Percentiles rank a stretch among this genome's conserved stretches.
phyloP scores from a whole-genome alignment of 257 asterid genomes.

The Craterostigma plantagineum region DNA sequence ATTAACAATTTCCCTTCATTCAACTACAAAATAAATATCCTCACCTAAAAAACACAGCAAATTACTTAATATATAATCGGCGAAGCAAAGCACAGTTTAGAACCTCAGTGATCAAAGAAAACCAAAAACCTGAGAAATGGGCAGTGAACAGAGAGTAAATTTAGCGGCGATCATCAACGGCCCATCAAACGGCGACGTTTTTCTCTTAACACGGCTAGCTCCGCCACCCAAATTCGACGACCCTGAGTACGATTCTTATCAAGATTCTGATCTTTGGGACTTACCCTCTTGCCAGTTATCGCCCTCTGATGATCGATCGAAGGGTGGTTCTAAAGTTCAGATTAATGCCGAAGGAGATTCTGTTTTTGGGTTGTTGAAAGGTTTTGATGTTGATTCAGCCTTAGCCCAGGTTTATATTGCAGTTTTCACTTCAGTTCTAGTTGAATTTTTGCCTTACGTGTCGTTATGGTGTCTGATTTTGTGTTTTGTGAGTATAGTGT shows the following conservation, averaged over 20 bases:
- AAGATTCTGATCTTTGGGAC: slow-evolving; percentile 84
- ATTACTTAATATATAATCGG: too few species aligned
- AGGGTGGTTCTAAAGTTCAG: slow-evolving; percentile 5
- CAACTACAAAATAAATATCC: too few species aligned
- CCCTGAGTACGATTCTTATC: slow-evolving; percentile 56
- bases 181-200: slow-evolving; percentile 27
- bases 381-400: slow-evolving; percentile 48
- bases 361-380: slow-evolving; percentile 15
- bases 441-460: too few species aligned
- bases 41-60: too few species aligned
- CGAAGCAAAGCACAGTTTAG: slow-evolving; percentile 8
- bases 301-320: slow-evolving; percentile 9
- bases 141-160: slow-evolving; percentile 15
- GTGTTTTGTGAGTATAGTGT: too few species aligned
- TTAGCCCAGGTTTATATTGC: slow-evolving; percentile 25
- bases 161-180: slow-evolving; percentile 50
- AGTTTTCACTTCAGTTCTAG: background rate
- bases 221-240: slow-evolving; percentile 72
- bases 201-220: slow-evolving; percentile 42
- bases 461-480: too few species aligned
- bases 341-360: slow-evolving; percentile 20
- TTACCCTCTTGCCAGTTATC: slow-evolving; percentile 45
- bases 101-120: too few species aligned
- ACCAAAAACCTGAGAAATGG: slow-evolving; percentile 20
- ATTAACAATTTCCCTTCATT: too few species aligned